phyloP scores from a whole-genome alignment of 352 stramenopile genomes.

The Globisporangium orthogonon region DNA sequence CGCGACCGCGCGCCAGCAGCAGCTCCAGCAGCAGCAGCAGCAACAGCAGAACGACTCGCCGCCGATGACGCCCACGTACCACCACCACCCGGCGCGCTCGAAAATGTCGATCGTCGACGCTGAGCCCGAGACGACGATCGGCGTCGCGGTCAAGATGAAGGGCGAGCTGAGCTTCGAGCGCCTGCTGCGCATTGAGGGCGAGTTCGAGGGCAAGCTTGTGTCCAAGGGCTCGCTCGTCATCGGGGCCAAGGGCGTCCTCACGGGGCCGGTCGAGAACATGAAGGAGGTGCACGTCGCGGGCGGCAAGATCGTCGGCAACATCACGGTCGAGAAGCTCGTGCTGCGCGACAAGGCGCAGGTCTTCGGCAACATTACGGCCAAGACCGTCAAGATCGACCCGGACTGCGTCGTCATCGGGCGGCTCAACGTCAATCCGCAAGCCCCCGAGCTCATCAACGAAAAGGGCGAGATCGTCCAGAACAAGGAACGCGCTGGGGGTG shows the following conservation, averaged over 20 bases:
- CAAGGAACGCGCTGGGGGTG: neutral
- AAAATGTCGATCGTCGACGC: constrained; percentile 72
- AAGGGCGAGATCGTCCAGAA: constrained; percentile 76
- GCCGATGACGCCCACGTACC: constrained; percentile 49
- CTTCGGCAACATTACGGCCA: constrained; percentile 88
- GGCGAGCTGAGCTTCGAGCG: constrained; percentile 88
- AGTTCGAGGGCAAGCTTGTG: constrained; percentile 86
- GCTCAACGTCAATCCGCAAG: constrained; percentile 86
- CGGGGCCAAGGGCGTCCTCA: constrained; percentile 71
- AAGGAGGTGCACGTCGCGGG: constrained; percentile 84
- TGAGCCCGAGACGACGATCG: constrained; percentile 79
- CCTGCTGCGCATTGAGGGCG: constrained; percentile 84
- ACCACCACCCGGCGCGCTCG: constrained; percentile 26
- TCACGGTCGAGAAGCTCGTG: constrained; percentile 80
- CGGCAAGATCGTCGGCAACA: constrained; percentile 83
- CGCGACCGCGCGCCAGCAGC: neutral
- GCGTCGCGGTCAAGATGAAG: constrained; percentile 82
- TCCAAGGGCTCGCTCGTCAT: constrained; percentile 88
- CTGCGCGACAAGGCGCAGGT: constrained; percentile 82
- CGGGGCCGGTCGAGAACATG: constrained; percentile 82
- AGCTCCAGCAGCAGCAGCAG: constrained; percentile 19
- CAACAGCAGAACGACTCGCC: constrained; percentile 50
- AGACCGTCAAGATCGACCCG: constrained; percentile 86
- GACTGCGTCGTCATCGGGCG: constrained; percentile 79
- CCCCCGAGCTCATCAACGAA: constrained; percentile 77